Evolutionary conservation across 2,329 filamentous ascomycete species (phyloP), one percentile per base, ranked within the genome.

Genomic region (Diaporthe humulicola): DNA sequence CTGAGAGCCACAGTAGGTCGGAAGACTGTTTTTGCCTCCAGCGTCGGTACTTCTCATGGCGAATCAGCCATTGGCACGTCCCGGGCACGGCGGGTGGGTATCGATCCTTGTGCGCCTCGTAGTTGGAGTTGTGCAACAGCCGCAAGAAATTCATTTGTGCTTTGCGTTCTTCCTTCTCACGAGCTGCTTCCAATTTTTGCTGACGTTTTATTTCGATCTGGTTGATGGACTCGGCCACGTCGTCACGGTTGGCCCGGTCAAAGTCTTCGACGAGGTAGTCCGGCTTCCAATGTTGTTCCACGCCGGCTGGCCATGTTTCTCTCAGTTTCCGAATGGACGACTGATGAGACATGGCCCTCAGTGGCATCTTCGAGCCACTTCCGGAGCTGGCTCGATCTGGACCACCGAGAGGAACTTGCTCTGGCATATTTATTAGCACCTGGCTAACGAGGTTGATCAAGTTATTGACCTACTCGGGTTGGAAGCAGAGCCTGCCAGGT

Each of bases 41-140:
- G 17, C 52, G 17, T 7, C 50, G 40, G 33, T 73, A 76, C 19
- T 74, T 69, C 4, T 64, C 66, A 17, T 76, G 76, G n/a, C 57
- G 33, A 22, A 77, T 45, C 15, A 77, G 50, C 76, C 77, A 78
- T 36, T 61, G 67, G 45, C 77, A 77, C 9, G 76, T 78, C 1
- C 76, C 76, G 19, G 57, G 48, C 8, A 78, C 76, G 4, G 77
- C 70, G 2, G 70, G 50, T 1, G 76, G 73, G 22, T 77, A 76
- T 36, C 75, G 71, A 36, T 36, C 64, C 36, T 76, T 77, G 71
- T 77, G 74, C 3, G 33, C 57, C 19, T 28, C 56, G 50, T 72
- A 73, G 56, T 73, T 70, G 17, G 74, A 77, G 30, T 28, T 73
- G 17, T 57, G 28, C 50, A 71, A 50, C 9, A 50, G 12, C 12